Evolutionary conservation across 2,329 filamentous ascomycete genomes (phyloP).

Genomic region (Sarocladiaceae sp.): DNA sequence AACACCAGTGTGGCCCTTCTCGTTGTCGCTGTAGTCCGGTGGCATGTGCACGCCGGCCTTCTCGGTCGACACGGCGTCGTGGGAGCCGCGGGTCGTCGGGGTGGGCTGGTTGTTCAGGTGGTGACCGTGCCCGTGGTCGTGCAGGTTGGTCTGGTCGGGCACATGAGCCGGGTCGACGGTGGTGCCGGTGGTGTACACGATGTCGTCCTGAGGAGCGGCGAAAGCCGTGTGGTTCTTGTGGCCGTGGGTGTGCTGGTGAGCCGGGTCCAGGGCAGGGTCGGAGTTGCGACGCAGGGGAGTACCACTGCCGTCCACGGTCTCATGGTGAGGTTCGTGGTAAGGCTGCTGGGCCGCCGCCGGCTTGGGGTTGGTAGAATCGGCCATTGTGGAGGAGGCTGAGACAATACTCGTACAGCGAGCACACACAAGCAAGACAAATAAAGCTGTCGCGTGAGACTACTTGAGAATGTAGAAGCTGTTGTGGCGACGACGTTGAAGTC

Average conservation of each 20-base stretch:
- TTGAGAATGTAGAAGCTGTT: background rate
- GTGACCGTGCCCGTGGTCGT: conserved; percentile 12
- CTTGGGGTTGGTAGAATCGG: conserved; percentile 7
- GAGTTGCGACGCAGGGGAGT: conserved; percentile 20
- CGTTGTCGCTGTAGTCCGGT: conserved; percentile 35
- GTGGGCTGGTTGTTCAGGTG: conserved; percentile 15
- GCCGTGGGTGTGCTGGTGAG: conserved; percentile 38
- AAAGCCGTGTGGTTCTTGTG: conserved; percentile 38
- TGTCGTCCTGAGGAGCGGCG: conserved; percentile 32
- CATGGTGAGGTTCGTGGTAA: conserved; percentile 3
- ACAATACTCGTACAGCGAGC: background rate
- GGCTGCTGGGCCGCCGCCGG: background rate
- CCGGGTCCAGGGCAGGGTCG: conserved; percentile 30
- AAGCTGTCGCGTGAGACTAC: background rate
- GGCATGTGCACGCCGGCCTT: conserved; percentile 19
- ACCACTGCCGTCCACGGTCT: background rate
- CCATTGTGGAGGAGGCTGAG: conserved; percentile 9
- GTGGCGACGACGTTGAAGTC: conserved; percentile 1
- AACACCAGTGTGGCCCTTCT: conserved; percentile 31
- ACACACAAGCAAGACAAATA: background rate
- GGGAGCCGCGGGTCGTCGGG: conserved; percentile 25
- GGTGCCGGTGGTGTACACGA: conserved; percentile 42
- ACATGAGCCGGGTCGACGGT: conserved; percentile 30
- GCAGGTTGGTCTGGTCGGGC: conserved; percentile 27
- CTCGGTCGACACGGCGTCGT: conserved; percentile 22